Evolutionary conservation across 306 rosid genomes (phyloP), one percentile per base, ranked within the genome.

Genomic region (Ziziphus jujuba): DNA sequence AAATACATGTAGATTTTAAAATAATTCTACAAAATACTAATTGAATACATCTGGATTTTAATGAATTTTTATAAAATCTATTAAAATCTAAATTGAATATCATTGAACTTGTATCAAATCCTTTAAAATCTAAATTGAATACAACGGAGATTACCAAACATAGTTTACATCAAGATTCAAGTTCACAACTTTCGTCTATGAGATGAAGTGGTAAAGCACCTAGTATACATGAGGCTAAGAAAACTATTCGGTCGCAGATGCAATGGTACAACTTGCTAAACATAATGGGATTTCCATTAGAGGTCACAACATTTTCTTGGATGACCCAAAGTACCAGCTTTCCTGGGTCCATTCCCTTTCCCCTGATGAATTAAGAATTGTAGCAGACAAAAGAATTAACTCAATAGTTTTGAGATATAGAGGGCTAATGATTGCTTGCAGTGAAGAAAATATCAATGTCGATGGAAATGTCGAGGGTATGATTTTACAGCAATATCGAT

Each of bases 201-300:
- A 73, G 72, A 89, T 89, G 96, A 89, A 89, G 69, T 89, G 96
- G 96, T 87, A 87, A 21, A 81, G 89, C 69, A 89, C 80, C 15
- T 91, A 89, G 77, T 72, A 13, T 50, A 48, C 11, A 33, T 71
- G 53, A 71, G 91, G 93, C 28, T 62, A 67, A 31, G 96, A 87
- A 63, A 89, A 87, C 86, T 84, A 89, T 51, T 77, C 91, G 2
- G 56, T 79, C 36, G 34, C 89, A 52, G 96, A 89, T 66, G 84
- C 89, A 81, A 87, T 87, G 96, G 19, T 87, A n/a, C 22, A 73
- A 44, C 82, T 89, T 34, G 15, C 80, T 60, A 79, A 79, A 64
- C 52, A 77, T n/a, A 62, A 87, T 36, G 81, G 65, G 28, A 83
- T 89, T 69, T 38, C 71, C 51, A 77, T 87, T 48, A 82, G 93